Percentiles rank a stretch among this genome's conserved stretches.
Evolutionary conservation across 257 asterid genomes (phyloP).

Genomic region (Coffea eugenioides): DNA sequence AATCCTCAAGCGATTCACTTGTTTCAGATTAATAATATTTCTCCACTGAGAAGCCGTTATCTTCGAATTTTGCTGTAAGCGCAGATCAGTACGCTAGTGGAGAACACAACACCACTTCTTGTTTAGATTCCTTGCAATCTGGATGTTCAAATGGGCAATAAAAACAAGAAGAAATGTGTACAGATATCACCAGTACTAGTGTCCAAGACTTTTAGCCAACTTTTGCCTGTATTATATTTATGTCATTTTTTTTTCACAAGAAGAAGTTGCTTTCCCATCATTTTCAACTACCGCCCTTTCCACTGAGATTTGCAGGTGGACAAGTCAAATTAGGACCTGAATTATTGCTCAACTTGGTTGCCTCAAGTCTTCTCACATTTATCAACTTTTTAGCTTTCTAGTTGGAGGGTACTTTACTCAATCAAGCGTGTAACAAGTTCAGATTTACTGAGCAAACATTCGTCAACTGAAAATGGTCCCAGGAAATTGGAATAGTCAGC

Average conservation of each 20-base stretch:
- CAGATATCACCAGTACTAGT: background rate
- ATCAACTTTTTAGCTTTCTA: conserved; percentile 40
- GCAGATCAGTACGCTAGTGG: background rate
- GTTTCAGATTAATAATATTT: background rate
- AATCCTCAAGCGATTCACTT: background rate
- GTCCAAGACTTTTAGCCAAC: background rate
- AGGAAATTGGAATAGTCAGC: conserved; percentile 2
- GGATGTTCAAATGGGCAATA: background rate
- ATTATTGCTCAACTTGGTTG: conserved; percentile 29
- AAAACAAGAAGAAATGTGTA: background rate
- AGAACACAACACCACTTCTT: background rate
- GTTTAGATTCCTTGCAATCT: background rate
- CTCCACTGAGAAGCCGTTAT: background rate
- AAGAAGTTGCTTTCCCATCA: conserved; percentile 2
- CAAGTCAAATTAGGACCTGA: conserved; percentile 41
- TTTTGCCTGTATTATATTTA: background rate
- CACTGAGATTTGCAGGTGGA: conserved; percentile 51
- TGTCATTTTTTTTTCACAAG: background rate
- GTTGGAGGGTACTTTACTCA: conserved; percentile 5
- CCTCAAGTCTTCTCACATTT: conserved; percentile 23
- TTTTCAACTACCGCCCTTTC: conserved; percentile 50
- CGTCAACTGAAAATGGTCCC: conserved; percentile 5
- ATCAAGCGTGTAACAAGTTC: background rate
- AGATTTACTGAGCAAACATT: background rate
- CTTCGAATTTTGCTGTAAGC: background rate